Evolutionary conservation across 2,329 filamentous ascomycete species (phyloP).

Genomic region (Phialophora expanda): DNA sequence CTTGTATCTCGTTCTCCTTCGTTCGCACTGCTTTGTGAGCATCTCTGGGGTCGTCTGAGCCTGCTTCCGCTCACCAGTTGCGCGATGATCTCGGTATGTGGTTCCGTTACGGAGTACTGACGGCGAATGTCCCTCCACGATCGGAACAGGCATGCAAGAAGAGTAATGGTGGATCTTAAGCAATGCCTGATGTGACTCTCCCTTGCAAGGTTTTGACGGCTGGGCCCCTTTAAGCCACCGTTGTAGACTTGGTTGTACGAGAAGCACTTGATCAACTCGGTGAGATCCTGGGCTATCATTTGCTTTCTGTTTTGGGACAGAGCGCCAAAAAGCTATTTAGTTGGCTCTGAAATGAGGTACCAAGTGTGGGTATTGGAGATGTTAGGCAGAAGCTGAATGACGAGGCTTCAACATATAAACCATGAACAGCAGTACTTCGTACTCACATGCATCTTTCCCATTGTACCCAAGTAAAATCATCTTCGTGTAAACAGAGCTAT

Average conservation of each 20-base stretch:
- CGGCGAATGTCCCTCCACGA: too few relatives aligned
- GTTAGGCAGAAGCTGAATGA: constrained; percentile 14
- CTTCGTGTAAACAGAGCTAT: neutral
- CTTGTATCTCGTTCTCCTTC: neutral
- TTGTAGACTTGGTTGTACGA: too few relatives aligned
- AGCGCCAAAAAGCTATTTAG: neutral
- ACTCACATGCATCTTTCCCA: neutral
- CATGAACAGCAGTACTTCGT: neutral
- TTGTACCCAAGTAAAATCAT: neutral
- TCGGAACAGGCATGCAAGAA: too few relatives aligned
- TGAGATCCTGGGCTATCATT: neutral
- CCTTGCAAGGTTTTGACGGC: too few relatives aligned
- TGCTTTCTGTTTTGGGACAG: neutral
- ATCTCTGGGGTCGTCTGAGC: neutral
- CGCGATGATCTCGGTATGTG: neutral
- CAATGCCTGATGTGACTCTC: too few relatives aligned
- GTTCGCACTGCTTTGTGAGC: neutral
- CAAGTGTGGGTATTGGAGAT: neutral
- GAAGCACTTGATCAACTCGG: too few relatives aligned
- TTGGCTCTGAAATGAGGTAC: neutral
- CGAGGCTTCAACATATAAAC: constrained; percentile 10
- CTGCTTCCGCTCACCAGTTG: neutral
- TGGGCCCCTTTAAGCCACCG: too few relatives aligned
- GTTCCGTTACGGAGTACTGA: neutral
- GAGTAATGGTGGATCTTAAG: too few relatives aligned